Evolutionary conservation across 2,329 filamentous ascomycete genomes (phyloP), one percentile per base, ranked within the genome.

Genomic region (Leptosphaerulina australis): DNA sequence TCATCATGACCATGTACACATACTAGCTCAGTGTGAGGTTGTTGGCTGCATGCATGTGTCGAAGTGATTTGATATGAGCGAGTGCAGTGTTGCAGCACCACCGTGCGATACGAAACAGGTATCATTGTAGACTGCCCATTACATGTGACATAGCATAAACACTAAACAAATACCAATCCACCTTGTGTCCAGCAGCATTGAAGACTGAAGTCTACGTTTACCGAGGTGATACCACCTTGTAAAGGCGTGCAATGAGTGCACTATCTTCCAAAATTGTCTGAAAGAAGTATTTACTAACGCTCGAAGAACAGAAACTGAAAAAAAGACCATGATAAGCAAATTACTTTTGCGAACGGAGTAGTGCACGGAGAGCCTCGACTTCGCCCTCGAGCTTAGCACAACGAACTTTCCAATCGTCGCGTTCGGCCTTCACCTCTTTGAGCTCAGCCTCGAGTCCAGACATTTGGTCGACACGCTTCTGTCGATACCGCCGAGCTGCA

Each of bases 401-500:
- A 53, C 81, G 79, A 44, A 88, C 72, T 45, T 80, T 81, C 59
- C 88, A 69, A 12, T 83, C 83, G 60, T 90, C 86, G 14, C 85
- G 74, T 64, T 89, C 86, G 37, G 77, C 70, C 50, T 81, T 81
- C 64, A 85, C 79, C 33, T 81, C 77, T 36, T 79, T 79, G 31
- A 90, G 73, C 15, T 82, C 79, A 7, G 74, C 69, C 69, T 89
- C 86, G 24, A 90, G 77, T 53, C 83, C 81, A 20, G 73, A 74
- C 68, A 88, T 82, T 54, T 85, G 83, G 60, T 89, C 86, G 25
- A 88, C 78, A 35, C 85, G 83, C 68, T 87, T 87, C 68, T 89
- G 86, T 20, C 87, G 83, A 66, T 88, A 89, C 54, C 86, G 85
- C 54, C 85, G 81, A 22, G 87, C 87, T n/a, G 87, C 86, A 54